Conservation (phyloP, 2,329 filamentous ascomycete species). For the Hirsutella thompsonii region DNA sequence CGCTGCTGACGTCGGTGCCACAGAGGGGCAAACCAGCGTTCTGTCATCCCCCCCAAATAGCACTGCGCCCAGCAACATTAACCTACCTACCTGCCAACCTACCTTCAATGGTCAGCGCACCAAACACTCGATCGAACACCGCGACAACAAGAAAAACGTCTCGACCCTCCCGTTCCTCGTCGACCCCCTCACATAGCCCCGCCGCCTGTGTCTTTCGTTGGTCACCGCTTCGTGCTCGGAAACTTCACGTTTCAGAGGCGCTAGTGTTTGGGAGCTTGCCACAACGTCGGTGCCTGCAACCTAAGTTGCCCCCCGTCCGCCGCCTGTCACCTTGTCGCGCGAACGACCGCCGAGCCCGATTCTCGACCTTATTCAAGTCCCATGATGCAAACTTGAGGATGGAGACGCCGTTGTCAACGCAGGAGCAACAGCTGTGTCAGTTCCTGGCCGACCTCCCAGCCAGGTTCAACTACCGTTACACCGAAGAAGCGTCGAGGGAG, state of each 20-base stretch:
- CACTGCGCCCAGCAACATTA: not conserved
- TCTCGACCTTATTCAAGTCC: not conserved
- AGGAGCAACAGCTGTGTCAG: constrained; percentile 74
- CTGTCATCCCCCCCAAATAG: not conserved
- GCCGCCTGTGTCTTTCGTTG: too few relatives aligned
- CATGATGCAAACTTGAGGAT: constrained; percentile 26
- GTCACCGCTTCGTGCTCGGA: too few relatives aligned
- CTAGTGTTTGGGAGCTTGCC: not conserved
- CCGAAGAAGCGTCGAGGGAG: constrained; percentile 53
- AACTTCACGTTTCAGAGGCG: not conserved
- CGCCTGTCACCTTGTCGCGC: constrained; percentile 1
- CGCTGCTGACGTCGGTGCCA: constrained; percentile 3
- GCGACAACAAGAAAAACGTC: too few relatives aligned
- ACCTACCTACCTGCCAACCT: too few relatives aligned
- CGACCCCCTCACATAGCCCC: too few relatives aligned
- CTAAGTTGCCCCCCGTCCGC: not conserved
- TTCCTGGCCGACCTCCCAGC: constrained; percentile 68
- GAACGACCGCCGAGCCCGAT: not conserved
- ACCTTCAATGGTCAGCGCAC: not conserved
- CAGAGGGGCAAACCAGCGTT: not conserved
- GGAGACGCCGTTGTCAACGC: constrained; percentile 44
- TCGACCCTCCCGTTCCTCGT: too few relatives aligned
- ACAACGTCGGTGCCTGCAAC: not conserved
- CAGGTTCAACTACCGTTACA: constrained; percentile 64
- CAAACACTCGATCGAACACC: not conserved